Conservation (phyloP, 129 eudicot species). For the Saposhnikovia divaricata region DNA sequence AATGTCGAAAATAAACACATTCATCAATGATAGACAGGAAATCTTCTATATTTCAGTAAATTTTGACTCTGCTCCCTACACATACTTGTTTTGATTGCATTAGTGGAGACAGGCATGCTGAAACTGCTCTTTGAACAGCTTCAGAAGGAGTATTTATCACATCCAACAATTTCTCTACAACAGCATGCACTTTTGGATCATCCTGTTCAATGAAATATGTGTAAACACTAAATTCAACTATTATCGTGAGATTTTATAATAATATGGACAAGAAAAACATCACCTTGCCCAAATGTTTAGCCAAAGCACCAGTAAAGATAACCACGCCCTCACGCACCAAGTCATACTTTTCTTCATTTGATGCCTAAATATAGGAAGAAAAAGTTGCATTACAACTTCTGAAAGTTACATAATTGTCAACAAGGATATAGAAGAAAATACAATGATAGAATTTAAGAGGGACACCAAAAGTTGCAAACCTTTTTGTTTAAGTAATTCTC, state of each 20-base stretch:
- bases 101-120: slow-evolving; percentile 85
- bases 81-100: slow-evolving; percentile 88
- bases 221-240: background rate
- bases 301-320: slow-evolving; percentile 95
- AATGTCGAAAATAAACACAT: background rate
- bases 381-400: background rate
- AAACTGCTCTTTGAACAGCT: slow-evolving; percentile 99
- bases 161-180: slow-evolving; percentile 89
- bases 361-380: slow-evolving; percentile 42
- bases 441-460: background rate
- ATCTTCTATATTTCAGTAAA: background rate
- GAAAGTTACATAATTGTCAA: background rate
- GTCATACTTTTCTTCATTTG: slow-evolving; percentile 94
- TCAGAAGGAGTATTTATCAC: slow-evolving; percentile 97
- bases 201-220: slow-evolving; percentile 41
- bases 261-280: background rate
- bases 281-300: slow-evolving; percentile 90
- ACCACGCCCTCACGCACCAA: slow-evolving; percentile 99
- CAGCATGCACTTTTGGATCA: slow-evolving; percentile 92
- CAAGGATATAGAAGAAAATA: background rate
- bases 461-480: slow-evolving; percentile 26
- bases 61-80: background rate
- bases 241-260: background rate
- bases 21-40: background rate
- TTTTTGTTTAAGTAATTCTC: slow-evolving; percentile 95